These are phyloP conservation scores for Beta macrorhiza DNA, from an alignment of 179 eudicot species.

Conservation along the genomic window DNA sequence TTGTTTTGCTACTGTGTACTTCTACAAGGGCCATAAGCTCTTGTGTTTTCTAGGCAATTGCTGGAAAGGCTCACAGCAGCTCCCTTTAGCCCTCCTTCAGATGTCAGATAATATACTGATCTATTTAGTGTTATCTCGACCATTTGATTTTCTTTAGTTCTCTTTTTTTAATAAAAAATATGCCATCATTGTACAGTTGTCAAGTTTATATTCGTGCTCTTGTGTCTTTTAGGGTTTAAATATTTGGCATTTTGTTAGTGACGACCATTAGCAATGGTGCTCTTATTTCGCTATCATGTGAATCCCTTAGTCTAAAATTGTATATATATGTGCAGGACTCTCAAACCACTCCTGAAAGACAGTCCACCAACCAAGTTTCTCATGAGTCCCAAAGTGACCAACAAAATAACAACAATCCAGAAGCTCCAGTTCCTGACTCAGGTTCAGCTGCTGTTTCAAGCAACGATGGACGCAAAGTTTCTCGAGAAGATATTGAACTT, in stretches of 20 bases:
- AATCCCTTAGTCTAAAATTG: neutral
- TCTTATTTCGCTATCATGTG: neutral
- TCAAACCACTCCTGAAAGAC: conserved; percentile 53
- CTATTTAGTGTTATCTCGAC: neutral
- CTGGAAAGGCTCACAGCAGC: too few relatives aligned
- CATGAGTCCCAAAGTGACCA: conserved; percentile 65
- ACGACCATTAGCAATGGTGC: neutral
- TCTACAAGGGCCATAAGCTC: neutral
- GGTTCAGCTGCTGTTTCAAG: conserved; percentile 82
- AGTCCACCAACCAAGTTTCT: conserved; percentile 48
- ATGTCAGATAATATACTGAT: neutral
- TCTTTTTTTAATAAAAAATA: neutral
- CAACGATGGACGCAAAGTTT: conserved; percentile 80
- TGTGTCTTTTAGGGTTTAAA: neutral
- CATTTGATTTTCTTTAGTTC: neutral
- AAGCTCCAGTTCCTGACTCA: conserved; percentile 73
- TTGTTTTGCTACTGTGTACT: neutral
- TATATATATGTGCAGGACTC: conserved; percentile 40
- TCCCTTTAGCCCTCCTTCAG: neutral
- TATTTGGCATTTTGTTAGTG: neutral
- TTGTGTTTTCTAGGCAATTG: neutral
- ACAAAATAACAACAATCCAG: conserved; percentile 48
- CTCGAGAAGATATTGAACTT: conserved; percentile 97
- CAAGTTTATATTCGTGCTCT: neutral
- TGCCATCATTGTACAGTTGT: neutral